These are phyloP conservation scores for Mycosphaerella arachidis DNA, from an alignment of 2,329 filamentous ascomycete genomes.

Conservation along the genomic window DNA sequence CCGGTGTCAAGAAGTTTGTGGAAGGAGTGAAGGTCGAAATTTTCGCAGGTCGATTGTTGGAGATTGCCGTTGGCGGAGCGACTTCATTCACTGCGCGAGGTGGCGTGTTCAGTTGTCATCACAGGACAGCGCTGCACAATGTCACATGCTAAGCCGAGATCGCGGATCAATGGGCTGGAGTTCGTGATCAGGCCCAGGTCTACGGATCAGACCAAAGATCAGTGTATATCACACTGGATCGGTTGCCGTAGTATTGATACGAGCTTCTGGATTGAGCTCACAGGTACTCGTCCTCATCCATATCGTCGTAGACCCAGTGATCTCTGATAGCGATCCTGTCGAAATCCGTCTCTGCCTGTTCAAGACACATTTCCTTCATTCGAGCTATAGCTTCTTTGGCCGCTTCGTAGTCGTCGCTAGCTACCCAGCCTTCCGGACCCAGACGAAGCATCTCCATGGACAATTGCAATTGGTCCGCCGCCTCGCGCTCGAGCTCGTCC, in stretches of 20 bases:
- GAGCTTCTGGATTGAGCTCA: background rate
- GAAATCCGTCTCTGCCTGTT: slow-evolving; percentile 18
- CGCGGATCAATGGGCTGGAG: too few species aligned
- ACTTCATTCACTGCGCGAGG: background rate
- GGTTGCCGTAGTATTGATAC: too few species aligned
- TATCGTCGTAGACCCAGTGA: slow-evolving; percentile 28
- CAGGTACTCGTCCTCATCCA: slow-evolving; percentile 35
- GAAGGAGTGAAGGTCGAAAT: background rate
- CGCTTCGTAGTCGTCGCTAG: slow-evolving; percentile 17
- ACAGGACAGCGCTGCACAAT: background rate
- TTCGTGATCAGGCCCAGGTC: too few species aligned
- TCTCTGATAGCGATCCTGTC: slow-evolving; percentile 15
- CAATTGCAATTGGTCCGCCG: slow-evolving; percentile 23
- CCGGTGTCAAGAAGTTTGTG: background rate
- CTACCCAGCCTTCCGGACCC: slow-evolving; percentile 23
- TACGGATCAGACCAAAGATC: too few species aligned
- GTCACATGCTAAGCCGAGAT: background rate
- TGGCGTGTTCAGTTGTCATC: background rate
- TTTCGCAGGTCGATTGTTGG: background rate
- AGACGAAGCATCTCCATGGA: slow-evolving; percentile 13
- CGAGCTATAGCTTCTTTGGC: slow-evolving; percentile 17
- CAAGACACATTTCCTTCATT: slow-evolving; percentile 25
- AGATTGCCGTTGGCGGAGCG: background rate
- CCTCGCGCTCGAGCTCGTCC: slow-evolving; percentile 17
- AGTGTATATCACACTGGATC: too few species aligned